Evolutionary conservation across 1,284 basidiomycete species (phyloP).

Genomic region (Ganoderma leucocontextum): DNA sequence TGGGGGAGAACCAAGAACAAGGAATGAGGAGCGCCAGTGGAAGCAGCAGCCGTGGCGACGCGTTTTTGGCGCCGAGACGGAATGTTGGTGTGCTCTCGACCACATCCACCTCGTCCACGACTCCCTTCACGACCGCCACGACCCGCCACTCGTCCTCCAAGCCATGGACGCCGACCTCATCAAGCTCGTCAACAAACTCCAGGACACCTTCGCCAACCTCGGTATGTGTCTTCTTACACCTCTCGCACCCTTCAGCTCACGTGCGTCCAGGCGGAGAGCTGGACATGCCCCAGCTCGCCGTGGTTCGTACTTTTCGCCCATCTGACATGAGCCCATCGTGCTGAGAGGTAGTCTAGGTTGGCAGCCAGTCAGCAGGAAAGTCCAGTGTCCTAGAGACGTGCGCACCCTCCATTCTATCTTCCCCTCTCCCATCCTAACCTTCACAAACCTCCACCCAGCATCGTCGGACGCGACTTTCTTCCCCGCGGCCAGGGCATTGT

Average conservation of each 20-base stretch:
- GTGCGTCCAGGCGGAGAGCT: conserved; percentile 74
- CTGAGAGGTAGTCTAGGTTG: conserved; percentile 60
- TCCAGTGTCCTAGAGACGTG: conserved; percentile 89
- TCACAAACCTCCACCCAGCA: conserved; percentile 53
- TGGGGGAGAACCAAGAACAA: conserved; percentile 7
- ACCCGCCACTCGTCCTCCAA: conserved; percentile 30
- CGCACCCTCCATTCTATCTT: conserved; percentile 39
- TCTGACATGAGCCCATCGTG: background rate
- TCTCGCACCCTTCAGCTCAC: conserved; percentile 23
- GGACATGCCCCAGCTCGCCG: conserved; percentile 87
- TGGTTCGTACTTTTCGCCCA: conserved; percentile 52
- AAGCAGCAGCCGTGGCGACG: conserved; percentile 33
- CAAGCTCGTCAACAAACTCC: conserved; percentile 94
- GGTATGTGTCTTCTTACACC: conserved; percentile 54
- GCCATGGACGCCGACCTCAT: conserved; percentile 95
- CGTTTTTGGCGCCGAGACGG: conserved; percentile 29
- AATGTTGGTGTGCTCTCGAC: conserved; percentile 6
- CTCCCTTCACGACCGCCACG: conserved; percentile 30
- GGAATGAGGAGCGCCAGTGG: conserved; percentile 7
- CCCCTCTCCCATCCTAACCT: conserved; percentile 14
- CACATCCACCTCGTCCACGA: conserved; percentile 14
- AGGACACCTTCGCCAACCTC: conserved; percentile 87
- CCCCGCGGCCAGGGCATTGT: conserved; percentile 95
- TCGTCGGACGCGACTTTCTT: conserved; percentile 96
- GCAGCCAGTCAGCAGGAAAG: conserved; percentile 87